phyloP scores from a whole-genome alignment of 768 basidiomycete genomes.

The Tulasnella sp. region DNA sequence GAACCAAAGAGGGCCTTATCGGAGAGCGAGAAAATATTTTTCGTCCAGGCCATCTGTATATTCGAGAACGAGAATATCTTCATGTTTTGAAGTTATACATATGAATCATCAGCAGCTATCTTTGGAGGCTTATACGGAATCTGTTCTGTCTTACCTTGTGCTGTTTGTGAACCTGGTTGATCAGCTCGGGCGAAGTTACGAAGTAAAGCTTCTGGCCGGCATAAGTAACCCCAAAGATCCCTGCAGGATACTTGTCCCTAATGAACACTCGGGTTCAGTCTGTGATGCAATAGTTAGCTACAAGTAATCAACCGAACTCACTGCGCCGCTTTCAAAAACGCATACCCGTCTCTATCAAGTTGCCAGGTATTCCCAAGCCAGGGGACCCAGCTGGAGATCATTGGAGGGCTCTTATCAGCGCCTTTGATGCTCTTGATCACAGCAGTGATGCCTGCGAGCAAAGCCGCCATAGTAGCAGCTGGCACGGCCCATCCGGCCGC shows the following conservation, averaged over 20 bases:
- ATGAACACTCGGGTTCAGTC: neutral
- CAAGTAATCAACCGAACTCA: neutral
- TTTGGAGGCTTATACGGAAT: neutral
- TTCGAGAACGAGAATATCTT: slow-evolving; percentile 1
- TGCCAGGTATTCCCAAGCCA: neutral
- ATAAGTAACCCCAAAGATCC: slow-evolving; percentile 8
- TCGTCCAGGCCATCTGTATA: slow-evolving; percentile 5
- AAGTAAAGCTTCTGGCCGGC: slow-evolving; percentile 7
- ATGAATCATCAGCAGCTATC: neutral
- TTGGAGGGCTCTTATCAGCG: neutral
- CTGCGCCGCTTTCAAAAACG: slow-evolving; percentile 5
- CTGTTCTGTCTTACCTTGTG: neutral
- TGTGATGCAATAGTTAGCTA: no score
- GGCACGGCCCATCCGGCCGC: slow-evolving; percentile 3
- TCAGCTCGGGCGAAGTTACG: slow-evolving; percentile 4
- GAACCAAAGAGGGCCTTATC: slow-evolving; percentile 11
- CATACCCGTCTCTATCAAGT: slow-evolving; percentile 10
- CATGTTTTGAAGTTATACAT: neutral
- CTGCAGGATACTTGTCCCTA: slow-evolving; percentile 2
- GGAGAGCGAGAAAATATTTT: neutral
- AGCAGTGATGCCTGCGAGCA: neutral
- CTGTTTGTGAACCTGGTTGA: slow-evolving; percentile 13
- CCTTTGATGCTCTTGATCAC: neutral
- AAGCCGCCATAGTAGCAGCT: neutral
- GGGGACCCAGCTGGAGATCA: slow-evolving; percentile 6